phyloP scores from a whole-genome alignment of 2,329 filamentous ascomycete species.

The Apiospora marii region DNA sequence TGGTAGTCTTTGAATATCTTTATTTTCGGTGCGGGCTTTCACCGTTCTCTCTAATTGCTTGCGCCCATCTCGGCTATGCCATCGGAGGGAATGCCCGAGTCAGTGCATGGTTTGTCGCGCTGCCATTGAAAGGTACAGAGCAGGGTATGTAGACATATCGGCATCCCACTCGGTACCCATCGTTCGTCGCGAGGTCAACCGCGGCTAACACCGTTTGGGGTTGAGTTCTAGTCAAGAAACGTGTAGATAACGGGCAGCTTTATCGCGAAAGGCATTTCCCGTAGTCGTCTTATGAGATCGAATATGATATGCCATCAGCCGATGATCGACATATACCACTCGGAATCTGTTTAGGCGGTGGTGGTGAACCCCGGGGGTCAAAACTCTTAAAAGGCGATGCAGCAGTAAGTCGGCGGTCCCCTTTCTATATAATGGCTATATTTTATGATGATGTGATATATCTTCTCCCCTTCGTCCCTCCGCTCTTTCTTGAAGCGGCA shows the following conservation, averaged over 20 bases:
- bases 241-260: neutral
- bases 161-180: neutral
- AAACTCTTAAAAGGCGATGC: neutral
- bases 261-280: neutral
- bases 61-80: neutral
- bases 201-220: too few relatives aligned
- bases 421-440: neutral
- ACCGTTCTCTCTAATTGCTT: neutral
- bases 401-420: neutral
- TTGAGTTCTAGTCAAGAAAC: neutral
- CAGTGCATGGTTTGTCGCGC: neutral
- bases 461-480: neutral
- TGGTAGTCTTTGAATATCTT: constrained; percentile 10
- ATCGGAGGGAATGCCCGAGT: neutral
- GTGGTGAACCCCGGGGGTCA: neutral
- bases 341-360: neutral
- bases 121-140: neutral
- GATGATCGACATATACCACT: neutral
- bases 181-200: neutral
- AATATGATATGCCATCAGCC: neutral
- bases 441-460: neutral
- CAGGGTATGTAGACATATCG: neutral
- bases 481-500: neutral
- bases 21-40: neutral
- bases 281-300: neutral